Evolutionary conservation across 768 basidiomycete species (phyloP).

Genomic region (Fomitopsis pulvina): DNA sequence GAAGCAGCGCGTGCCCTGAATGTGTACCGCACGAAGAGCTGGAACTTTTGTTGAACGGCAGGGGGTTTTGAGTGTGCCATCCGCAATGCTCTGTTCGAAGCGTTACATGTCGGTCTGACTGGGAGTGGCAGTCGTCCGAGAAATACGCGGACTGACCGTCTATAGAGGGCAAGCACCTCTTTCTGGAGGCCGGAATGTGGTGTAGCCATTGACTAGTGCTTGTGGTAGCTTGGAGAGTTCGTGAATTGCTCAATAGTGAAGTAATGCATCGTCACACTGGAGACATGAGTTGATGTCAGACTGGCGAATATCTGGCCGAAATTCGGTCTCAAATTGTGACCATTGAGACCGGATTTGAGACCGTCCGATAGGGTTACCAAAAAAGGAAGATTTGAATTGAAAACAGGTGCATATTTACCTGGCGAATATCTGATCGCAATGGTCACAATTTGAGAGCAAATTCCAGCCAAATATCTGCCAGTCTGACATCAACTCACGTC

Average conservation of each 20-base stretch:
- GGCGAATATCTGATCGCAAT: no score
- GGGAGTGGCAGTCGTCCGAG: not conserved
- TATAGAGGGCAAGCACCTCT: slow-evolving; percentile 46
- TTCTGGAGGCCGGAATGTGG: slow-evolving; percentile 43
- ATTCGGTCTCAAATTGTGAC: no score
- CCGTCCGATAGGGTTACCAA: no score
- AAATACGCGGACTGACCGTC: slow-evolving; percentile 35
- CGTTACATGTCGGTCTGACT: not conserved
- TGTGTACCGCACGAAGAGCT: slow-evolving; percentile 57
- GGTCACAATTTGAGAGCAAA: no score
- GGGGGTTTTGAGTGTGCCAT: slow-evolving; percentile 66
- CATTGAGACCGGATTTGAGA: no score
- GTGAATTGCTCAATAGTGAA: not conserved
- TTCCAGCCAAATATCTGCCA: no score
- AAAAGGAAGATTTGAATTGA: no score
- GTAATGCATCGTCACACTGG: no score
- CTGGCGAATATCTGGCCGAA: no score
- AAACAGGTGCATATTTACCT: no score
- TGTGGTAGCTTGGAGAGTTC: not conserved
- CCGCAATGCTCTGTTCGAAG: slow-evolving; percentile 67
- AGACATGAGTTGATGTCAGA: no score
- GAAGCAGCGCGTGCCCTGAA: slow-evolving; percentile 59
- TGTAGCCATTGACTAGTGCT: slow-evolving; percentile 19
- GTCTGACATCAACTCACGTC: no score
- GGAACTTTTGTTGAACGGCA: slow-evolving; percentile 54